phyloP scores from a whole-genome alignment of 257 asterid species.

The Parsonsia alboflavescens region DNA sequence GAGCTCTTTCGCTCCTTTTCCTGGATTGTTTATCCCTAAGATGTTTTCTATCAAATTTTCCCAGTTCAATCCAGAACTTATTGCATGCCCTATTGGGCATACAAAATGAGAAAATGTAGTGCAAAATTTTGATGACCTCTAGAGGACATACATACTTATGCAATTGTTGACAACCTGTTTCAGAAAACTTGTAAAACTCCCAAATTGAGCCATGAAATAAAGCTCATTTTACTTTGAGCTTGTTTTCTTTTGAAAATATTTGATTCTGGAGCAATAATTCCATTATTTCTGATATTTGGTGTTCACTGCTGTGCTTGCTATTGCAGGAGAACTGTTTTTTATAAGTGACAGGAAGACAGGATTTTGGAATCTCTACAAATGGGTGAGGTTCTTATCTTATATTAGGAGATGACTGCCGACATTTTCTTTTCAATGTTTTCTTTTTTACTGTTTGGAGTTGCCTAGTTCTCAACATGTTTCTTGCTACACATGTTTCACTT shows the following conservation, averaged over 20 bases:
- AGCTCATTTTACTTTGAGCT: not conserved
- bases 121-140: not conserved
- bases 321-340: constrained; percentile 89
- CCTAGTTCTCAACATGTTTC: not conserved
- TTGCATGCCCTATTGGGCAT: not conserved
- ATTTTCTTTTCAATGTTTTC: constrained; percentile 6
- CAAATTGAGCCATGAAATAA: not conserved
- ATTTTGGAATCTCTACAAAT: constrained; percentile 91
- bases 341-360: constrained; percentile 83
- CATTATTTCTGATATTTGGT: not conserved
- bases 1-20: not conserved
- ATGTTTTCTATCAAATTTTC: not conserved
- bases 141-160: not conserved
- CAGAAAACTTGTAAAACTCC: not conserved
- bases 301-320: constrained; percentile 14
- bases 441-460: not conserved
- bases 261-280: not conserved
- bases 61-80: not conserved
- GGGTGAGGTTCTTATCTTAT: constrained; percentile 50
- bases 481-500: not conserved
- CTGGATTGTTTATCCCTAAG: not conserved
- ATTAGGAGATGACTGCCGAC: not conserved
- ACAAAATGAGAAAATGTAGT: not conserved
- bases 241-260: not conserved
- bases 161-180: not conserved